Percentiles rank a stretch among this genome's conserved stretches.
These are phyloP conservation scores for Lactifluus hygrophoroides DNA, from an alignment of 768 basidiomycete species.

Conservation along the genomic window DNA sequence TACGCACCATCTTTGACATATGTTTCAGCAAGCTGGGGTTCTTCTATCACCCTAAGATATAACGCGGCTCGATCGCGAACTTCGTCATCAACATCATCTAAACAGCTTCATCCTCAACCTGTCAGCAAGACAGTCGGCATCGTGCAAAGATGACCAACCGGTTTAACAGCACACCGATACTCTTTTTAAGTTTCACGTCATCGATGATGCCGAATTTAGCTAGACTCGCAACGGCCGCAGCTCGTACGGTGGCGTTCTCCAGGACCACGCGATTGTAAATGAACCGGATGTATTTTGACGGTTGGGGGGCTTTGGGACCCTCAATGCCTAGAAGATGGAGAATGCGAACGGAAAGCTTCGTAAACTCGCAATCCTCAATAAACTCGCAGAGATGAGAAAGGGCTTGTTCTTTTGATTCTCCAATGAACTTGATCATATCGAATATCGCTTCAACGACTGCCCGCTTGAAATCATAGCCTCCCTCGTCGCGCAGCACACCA, in stretches of 20 bases:
- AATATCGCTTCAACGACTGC: conserved; percentile 99
- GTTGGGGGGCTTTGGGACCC: conserved; percentile 93
- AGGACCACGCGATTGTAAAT: conserved; percentile 99
- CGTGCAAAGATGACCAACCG: conserved; percentile 40
- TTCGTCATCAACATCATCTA: conserved; percentile 98
- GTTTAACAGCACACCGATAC: conserved; percentile 78
- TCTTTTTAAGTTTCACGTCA: conserved; percentile 72
- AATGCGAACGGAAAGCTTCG: conserved; percentile 95
- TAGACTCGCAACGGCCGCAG: conserved; percentile 89
- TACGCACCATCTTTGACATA: conserved; percentile 87
- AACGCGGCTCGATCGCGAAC: conserved; percentile 96
- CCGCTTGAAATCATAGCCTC: conserved; percentile 99
- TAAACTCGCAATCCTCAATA: conserved; percentile 99
- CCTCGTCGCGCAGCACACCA: conserved; percentile 94
- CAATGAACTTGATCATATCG: conserved; percentile 99
- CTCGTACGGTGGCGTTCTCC: conserved; percentile 95
- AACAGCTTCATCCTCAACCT: conserved; percentile 46
- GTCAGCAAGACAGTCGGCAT: conserved; percentile 8
- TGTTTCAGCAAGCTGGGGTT: conserved; percentile 67
- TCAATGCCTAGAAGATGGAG: conserved; percentile 92
- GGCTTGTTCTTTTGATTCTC: conserved; percentile 93
- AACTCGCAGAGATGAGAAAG: conserved; percentile 98
- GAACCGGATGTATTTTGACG: conserved; percentile 97
- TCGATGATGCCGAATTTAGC: conserved; percentile 93
- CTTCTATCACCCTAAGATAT: conserved; percentile 80